Base-by-base conservation (phyloP, 352 stramenopile genomes). In the Phytophthora fragariae region DNA sequence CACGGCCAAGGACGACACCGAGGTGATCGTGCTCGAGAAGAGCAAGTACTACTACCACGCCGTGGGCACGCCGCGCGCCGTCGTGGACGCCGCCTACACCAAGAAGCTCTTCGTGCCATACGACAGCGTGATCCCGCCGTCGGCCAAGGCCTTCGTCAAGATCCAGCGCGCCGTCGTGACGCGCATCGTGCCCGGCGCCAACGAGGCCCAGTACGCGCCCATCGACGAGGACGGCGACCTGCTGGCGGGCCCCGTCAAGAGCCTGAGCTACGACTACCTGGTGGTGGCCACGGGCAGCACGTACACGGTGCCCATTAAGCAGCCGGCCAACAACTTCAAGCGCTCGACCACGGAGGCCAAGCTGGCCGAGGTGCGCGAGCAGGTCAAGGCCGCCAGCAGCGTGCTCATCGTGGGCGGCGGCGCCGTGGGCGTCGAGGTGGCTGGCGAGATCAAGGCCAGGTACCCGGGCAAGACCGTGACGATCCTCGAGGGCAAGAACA, bases 351-450 rank as follows among this genome's bases (percentile, higher is more conserved):
- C 73, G 8, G 80, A 89, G 47, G 15, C 17, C 5, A 79, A 79
- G 66, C 60, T 91, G 17, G 53, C 65, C 14, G 67, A 86, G 60
- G 74, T 85, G 52, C 71, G 68, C 57, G 72, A 85, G 24, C 72
- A 83, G 58, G 84, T 92, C 57, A 62, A 75, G n/a, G 68, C 63
- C 24, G 81, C 81, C 39, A 65, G 65, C 53, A 88, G 78, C 62
- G 75, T 92, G 21, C 62, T 92, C 46, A 73, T 92, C 21, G 77
- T 92, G 1, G 85, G 85, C n/a, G 85, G 83, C 29, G 85, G 85
- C 15, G 67, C 83, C 7, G 80, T 90, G 15, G 85, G 83, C 19
- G 78, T 79, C 29, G 85, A 91, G 64, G 66, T 92, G 56, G 85
- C 85, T 0, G 84, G 76, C 12, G 84, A 90, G 57, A 89, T 92